phyloP scores from a whole-genome alignment of 129 eudicot species.

The Helianthus tuberosus region DNA sequence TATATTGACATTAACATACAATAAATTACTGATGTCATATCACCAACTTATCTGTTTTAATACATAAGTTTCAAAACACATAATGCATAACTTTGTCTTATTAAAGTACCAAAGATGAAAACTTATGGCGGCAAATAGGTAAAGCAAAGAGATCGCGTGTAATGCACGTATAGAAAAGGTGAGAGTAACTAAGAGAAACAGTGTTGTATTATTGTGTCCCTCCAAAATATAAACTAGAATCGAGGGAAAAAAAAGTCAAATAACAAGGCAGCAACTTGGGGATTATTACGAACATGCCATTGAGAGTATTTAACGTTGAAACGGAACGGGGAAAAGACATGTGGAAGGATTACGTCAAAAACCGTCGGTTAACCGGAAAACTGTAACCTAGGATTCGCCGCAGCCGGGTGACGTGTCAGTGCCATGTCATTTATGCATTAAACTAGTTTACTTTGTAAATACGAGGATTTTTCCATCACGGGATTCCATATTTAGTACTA shows the following conservation, averaged over 20 bases:
- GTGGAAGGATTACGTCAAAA: conserved; percentile 33
- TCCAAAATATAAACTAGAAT: conserved; percentile 30
- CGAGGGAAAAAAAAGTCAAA: conserved; percentile 34
- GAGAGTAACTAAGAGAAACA: conserved; percentile 15
- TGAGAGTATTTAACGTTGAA: conserved; percentile 1
- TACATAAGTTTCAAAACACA: too few species aligned
- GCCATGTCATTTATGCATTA: not conserved
- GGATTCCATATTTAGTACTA: too few species aligned
- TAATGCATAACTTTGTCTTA: too few species aligned
- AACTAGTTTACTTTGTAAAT: not conserved
- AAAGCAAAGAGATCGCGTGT: not conserved
- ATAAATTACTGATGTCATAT: too few species aligned
- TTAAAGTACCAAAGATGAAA: not conserved
- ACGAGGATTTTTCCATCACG: too few species aligned
- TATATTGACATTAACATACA: too few species aligned
- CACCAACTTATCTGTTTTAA: too few species aligned
- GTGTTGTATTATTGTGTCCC: conserved; percentile 44
- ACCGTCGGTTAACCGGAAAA: conserved; percentile 23
- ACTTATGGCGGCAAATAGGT: not conserved
- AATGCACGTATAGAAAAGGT: conserved; percentile 8
- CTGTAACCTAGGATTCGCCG: conserved; percentile 40
- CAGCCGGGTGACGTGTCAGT: conserved; percentile 17
- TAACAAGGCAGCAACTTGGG: conserved; percentile 26
- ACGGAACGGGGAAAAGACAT: conserved; percentile 47
- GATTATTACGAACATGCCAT: conserved; percentile 23